Evolutionary conservation across 176 grass and related monocot genomes (phyloP).

Genomic region (Phragmites australis): DNA sequence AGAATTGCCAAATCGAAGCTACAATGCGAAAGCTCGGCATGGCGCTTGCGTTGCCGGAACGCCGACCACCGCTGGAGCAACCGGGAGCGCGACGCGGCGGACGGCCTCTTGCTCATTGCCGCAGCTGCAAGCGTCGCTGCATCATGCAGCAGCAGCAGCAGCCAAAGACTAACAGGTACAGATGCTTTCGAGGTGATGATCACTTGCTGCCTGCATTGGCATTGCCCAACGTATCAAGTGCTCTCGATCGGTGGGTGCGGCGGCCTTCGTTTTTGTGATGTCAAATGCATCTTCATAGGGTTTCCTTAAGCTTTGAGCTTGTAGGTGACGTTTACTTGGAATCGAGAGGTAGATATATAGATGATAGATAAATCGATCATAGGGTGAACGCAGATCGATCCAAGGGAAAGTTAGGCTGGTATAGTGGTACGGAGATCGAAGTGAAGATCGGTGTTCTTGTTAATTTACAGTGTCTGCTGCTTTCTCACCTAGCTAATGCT

Average conservation of each 20-base stretch:
- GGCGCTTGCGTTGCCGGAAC: too few species aligned
- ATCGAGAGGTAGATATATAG: background rate
- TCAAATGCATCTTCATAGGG: background rate
- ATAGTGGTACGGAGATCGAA: background rate
- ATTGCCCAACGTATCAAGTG: too few species aligned
- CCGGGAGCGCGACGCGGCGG: slow-evolving; percentile 22
- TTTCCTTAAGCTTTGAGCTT: background rate
- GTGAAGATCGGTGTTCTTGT: background rate
- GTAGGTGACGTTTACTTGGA: slow-evolving; percentile 15
- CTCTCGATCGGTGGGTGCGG: background rate
- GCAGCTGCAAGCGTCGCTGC: background rate
- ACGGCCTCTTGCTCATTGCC: slow-evolving; percentile 19
- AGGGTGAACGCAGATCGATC: background rate
- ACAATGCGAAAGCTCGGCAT: too few species aligned
- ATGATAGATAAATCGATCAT: background rate
- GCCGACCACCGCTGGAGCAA: slow-evolving; percentile 15
- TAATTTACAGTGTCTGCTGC: background rate
- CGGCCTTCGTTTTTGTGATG: too few species aligned
- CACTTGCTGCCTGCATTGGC: too few species aligned
- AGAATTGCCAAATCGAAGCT: too few species aligned
- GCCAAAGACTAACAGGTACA: background rate
- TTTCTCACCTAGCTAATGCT: background rate
- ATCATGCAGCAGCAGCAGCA: background rate
- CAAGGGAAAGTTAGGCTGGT: background rate
- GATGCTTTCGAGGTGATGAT: too few species aligned